Conservation (phyloP, 805 yeast species). For the Candida chauliodis region DNA sequence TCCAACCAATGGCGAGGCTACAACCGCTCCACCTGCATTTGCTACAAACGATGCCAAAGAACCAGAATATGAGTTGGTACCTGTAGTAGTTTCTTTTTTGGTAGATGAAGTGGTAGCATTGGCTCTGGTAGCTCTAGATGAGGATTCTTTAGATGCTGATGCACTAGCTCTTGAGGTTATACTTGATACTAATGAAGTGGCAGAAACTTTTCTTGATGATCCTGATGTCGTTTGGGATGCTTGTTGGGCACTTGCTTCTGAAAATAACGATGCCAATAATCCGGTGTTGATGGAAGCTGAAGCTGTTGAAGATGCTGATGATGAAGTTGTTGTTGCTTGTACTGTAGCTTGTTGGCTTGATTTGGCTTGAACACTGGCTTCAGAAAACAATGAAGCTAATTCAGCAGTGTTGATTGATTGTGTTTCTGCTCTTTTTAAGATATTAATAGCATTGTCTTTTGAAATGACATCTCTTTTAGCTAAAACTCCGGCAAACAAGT, state of each 20-base stretch:
- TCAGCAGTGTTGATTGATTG: slow-evolving; percentile 16
- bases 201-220: not conserved
- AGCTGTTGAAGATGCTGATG: not conserved
- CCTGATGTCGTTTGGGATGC: not conserved
- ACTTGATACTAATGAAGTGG: not conserved
- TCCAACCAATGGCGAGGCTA: slow-evolving; percentile 25
- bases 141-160: not conserved
- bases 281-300: slow-evolving; percentile 1
- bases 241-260: slow-evolving; percentile 5
- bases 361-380: slow-evolving; percentile 16
- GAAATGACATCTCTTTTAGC: slow-evolving; percentile 15
- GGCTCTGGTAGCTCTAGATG: too few species aligned
- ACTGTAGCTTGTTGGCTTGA: too few species aligned
- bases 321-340: not conserved
- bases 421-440: slow-evolving; percentile 11
- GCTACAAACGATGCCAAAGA: slow-evolving; percentile 23
- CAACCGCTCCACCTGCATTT: slow-evolving; percentile 25
- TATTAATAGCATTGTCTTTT: slow-evolving; percentile 2
- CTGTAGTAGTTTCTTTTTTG: slow-evolving; percentile 11
- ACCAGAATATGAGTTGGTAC: slow-evolving; percentile 15
- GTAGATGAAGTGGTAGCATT: slow-evolving; percentile 1
- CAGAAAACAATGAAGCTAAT: slow-evolving; percentile 25
- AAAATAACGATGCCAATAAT: slow-evolving; percentile 2
- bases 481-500: slow-evolving; percentile 20
- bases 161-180: not conserved